Percentiles rank a stretch among this genome's conserved stretches.
phyloP scores from a whole-genome alignment of 495 filamentous ascomycete genomes.

The Penicillium diatomitis region DNA sequence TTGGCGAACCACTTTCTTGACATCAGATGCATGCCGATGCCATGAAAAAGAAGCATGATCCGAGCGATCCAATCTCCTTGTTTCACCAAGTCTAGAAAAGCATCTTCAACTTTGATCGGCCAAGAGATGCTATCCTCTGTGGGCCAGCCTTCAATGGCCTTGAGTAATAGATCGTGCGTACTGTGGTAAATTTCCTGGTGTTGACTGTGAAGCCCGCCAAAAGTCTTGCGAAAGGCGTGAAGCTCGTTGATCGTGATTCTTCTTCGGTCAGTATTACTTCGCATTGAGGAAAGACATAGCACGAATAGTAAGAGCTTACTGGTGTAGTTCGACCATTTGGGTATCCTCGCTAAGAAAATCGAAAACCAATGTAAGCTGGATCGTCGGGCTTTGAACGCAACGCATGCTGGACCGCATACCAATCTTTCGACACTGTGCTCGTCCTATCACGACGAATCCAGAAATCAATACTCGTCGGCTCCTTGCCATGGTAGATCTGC shows the following conservation, averaged over 20 bases:
- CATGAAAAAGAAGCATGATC: slow-evolving; percentile 8
- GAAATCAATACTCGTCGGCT: slow-evolving; percentile 1
- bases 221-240: not conserved
- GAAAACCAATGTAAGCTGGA: too few relatives aligned
- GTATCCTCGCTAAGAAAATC: slow-evolving; percentile 3
- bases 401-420: not conserved
- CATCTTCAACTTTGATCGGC: slow-evolving; percentile 1
- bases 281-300: not conserved
- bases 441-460: slow-evolving; percentile 3
- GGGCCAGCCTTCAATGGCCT: slow-evolving; percentile 4
- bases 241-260: slow-evolving; percentile 4
- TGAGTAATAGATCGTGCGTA: slow-evolving; percentile 4
- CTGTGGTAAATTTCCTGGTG: slow-evolving; percentile 3
- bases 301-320: not conserved
- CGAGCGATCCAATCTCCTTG: slow-evolving; percentile 7
- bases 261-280: not conserved
- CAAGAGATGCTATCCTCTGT: slow-evolving; percentile 3
- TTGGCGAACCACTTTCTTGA: slow-evolving; percentile 8
- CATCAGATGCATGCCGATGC: slow-evolving; percentile 5
- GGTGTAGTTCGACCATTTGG: slow-evolving; percentile 3
- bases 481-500: slow-evolving; percentile 5
- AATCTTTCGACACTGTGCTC: not conserved
- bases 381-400: too few relatives aligned
- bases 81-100: slow-evolving; percentile 1
- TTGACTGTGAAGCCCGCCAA: not conserved